Evolutionary conservation across 202 grass and related monocot species (phyloP).

Genomic region (Panicum hallii): DNA sequence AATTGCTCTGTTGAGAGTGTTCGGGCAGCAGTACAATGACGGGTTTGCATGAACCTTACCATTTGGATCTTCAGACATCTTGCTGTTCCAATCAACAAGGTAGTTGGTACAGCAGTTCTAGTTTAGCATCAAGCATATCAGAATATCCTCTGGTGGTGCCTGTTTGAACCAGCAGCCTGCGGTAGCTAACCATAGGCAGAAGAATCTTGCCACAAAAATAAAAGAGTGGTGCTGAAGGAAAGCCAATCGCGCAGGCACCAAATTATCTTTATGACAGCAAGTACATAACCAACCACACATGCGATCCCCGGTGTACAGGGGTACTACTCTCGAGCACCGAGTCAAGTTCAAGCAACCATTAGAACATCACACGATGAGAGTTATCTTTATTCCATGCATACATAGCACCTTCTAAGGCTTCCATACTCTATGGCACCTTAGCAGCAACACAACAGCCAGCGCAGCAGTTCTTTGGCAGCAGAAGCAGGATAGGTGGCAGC

Average conservation of each 20-base stretch:
- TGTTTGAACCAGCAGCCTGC: neutral
- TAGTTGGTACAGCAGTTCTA: neutral
- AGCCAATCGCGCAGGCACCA: neutral
- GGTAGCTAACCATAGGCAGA: neutral
- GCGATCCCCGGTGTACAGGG: conserved; percentile 5
- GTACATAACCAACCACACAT: conserved; percentile 36
- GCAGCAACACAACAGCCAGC: conserved; percentile 58
- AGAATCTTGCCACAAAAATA: neutral
- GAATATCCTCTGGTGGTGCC: neutral
- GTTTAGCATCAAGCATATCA: conserved; percentile 18
- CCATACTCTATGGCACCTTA: conserved; percentile 59
- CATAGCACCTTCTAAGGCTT: conserved; percentile 33
- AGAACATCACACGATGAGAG: conserved; percentile 19
- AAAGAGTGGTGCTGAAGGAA: neutral
- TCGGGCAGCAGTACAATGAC: neutral
- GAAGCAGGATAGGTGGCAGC: conserved; percentile 48
- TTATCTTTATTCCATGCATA: conserved; percentile 39
- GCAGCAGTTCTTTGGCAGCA: conserved; percentile 60
- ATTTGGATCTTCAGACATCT: neutral
- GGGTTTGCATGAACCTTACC: neutral
- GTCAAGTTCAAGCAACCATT: conserved; percentile 40
- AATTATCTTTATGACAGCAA: conserved; percentile 20
- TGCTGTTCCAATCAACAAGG: neutral
- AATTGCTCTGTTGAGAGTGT: neutral
- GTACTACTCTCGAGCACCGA: neutral